phyloP scores from a whole-genome alignment of 768 basidiomycete species.

The Pulveroboletus sp. region DNA sequence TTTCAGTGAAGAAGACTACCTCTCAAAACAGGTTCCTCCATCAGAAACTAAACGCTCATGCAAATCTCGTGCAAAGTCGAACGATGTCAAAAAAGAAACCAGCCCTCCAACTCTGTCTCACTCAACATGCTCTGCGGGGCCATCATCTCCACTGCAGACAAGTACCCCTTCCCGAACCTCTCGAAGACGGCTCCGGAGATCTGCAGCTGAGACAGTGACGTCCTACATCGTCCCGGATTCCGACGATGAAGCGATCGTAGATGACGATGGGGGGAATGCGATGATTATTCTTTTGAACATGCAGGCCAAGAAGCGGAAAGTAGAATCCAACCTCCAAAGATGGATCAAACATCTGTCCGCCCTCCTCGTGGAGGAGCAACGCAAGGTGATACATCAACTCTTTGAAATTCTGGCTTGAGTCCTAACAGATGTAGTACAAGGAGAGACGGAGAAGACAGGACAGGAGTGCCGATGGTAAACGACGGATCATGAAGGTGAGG shows the following conservation, averaged over 20 bases:
- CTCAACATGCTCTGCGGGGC: constrained; percentile 13
- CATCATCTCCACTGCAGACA: constrained; percentile 10
- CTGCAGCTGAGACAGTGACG: constrained; percentile 45
- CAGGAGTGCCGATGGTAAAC: constrained; percentile 42
- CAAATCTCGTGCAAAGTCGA: constrained; percentile 23
- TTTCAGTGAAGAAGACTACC: constrained; percentile 65
- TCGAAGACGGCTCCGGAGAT: constrained; percentile 58
- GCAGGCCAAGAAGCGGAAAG: constrained; percentile 35
- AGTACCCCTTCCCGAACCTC: constrained; percentile 25
- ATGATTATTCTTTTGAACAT: constrained; percentile 29
- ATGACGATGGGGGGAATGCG: constrained; percentile 35
- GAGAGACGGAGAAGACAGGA: constrained; percentile 58
- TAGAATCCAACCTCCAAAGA: constrained; percentile 47
- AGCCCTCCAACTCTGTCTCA: constrained; percentile 31
- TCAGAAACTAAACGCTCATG: constrained; percentile 22
- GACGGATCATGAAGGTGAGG: constrained; percentile 58
- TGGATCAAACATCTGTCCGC: constrained; percentile 67
- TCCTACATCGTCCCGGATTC: constrained; percentile 69
- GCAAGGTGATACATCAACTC: constrained; percentile 48
- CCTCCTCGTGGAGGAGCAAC: constrained; percentile 61
- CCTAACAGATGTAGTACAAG: constrained; percentile 45
- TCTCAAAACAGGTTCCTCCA: constrained; percentile 33
- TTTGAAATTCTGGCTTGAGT: background rate
- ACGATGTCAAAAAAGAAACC: constrained; percentile 42
- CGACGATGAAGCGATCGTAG: constrained; percentile 57